Percentiles rank a stretch among this genome's conserved stretches.
These are phyloP conservation scores for Saturnispora hagleri DNA, from an alignment of 805 yeast species.

Conservation along the genomic window DNA sequence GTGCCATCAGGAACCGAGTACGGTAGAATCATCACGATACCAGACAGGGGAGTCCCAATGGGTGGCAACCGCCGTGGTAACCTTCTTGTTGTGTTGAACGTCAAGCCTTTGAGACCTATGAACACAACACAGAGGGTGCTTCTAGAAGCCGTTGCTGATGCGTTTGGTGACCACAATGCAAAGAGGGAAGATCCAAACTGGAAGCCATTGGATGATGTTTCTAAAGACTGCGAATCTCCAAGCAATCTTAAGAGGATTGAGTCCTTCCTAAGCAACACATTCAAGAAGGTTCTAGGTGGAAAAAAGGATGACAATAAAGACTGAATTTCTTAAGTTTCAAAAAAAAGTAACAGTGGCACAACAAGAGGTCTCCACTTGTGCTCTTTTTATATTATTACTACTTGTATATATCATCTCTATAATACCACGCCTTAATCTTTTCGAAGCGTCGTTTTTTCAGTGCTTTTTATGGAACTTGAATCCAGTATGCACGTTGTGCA, in stretches of 20 bases:
- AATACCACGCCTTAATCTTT: not conserved
- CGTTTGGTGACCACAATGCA: constrained; percentile 73
- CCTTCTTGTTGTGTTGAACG: constrained; percentile 63
- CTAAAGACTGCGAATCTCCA: constrained; percentile 30
- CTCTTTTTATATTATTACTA: not conserved
- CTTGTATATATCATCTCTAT: not conserved
- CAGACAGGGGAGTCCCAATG: constrained; percentile 82
- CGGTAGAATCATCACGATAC: constrained; percentile 64
- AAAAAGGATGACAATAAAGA: constrained; percentile 14
- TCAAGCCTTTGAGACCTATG: constrained; percentile 63
- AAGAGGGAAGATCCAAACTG: constrained; percentile 50
- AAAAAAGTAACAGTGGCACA: not conserved
- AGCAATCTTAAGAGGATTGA: constrained; percentile 48
- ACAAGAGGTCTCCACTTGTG: not conserved
- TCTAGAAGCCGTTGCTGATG: constrained; percentile 90
- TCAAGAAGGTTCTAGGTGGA: constrained; percentile 34
- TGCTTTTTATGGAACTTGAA: not conserved
- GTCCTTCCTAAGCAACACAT: constrained; percentile 47
- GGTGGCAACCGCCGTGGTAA: constrained; percentile 58
- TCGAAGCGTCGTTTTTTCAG: not conserved
- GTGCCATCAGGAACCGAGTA: constrained; percentile 79
- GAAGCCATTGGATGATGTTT: constrained; percentile 27
- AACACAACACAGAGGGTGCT: constrained; percentile 81
- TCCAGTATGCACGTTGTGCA: not conserved
- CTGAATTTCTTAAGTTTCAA: not conserved